Conservation (phyloP, 2,329 filamentous ascomycete species). For the Fusarium odoratissimum region DNA sequence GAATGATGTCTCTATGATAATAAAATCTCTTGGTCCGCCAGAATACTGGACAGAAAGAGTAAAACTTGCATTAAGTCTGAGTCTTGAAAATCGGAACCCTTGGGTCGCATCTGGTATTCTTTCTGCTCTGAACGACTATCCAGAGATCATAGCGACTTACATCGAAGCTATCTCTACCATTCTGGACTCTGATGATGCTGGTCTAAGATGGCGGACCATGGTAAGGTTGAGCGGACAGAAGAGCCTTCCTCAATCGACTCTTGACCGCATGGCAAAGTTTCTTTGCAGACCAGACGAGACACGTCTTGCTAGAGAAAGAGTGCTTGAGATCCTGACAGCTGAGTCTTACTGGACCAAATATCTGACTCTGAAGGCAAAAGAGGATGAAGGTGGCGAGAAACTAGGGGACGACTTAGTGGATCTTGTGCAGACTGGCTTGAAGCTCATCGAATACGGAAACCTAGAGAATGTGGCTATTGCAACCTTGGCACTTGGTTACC, state of each 20-base stretch:
- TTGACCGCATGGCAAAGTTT: neutral
- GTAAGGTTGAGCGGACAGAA: neutral
- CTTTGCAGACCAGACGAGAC: neutral
- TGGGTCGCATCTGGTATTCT: neutral
- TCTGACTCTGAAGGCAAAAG: neutral
- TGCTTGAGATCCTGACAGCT: neutral
- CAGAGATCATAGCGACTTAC: neutral
- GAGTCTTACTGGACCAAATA: neutral
- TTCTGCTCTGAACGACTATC: neutral
- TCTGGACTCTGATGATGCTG: neutral
- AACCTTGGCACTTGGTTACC: neutral
- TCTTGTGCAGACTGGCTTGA: neutral
- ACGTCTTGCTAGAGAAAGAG: neutral
- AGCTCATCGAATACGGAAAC: neutral
- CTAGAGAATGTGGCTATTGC: neutral
- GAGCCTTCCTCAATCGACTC: neutral
- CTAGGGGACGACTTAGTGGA: fast-evolving
- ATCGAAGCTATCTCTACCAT: neutral
- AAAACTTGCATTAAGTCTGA: neutral
- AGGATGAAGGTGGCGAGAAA: neutral
- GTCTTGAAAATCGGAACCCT: neutral
- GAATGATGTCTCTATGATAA: neutral
- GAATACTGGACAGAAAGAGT: neutral
- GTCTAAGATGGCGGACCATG: neutral
- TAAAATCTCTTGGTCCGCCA: neutral